Evolutionary conservation across 441 rosid species (phyloP), one percentile per base, ranked within the genome.

Genomic region (Adansonia madagascariensis): DNA sequence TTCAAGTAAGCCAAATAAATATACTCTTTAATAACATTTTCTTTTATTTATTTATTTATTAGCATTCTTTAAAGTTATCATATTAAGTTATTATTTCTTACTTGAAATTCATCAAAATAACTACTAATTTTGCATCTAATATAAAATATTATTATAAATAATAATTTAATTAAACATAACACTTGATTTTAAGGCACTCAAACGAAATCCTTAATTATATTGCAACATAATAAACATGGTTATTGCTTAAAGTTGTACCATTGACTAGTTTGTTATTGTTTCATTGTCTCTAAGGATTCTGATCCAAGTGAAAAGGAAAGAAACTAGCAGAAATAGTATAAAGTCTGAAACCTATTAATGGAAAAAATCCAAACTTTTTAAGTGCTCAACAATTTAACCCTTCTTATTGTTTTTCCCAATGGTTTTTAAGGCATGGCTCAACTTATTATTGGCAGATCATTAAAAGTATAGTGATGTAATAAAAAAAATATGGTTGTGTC

Each of bases 401-500:
- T 69, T 20, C 0, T 22, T 22, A 60, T 60, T 14, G 35, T 22
- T 27, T 27, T 24, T 24, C 41, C 20, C 73, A 11, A 27, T 69
- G 55, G 6, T 11, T 14, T 20, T 31, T 31, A 50, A 43, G 22
- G 72, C 49, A 20, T 44, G 74, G 27, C 53, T 61, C 65, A 64
- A 60, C 67, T 72, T 22, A 72, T 73, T 49, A 53, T 75, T 3
- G 66, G 55, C 60, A 35, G 67, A 74, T 56, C 53, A 74, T 22
- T 41, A 59, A 61, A 62, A 49, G 61, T 69, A 78, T 3, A 39
- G 69, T 7, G 77, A 77, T 49, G 78, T 71, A 55, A 17, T 74
- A 59, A 82, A 78, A 80, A 81, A 61, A 61, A 77, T 78, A 75
- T 85, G 79, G 88, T 82, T 82, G 85, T 62, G 83, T 78, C 83